Evolutionary conservation across 2,329 filamentous ascomycete genomes (phyloP), one percentile per base, ranked within the genome.

Genomic region (Penicillium hesseltinei): DNA sequence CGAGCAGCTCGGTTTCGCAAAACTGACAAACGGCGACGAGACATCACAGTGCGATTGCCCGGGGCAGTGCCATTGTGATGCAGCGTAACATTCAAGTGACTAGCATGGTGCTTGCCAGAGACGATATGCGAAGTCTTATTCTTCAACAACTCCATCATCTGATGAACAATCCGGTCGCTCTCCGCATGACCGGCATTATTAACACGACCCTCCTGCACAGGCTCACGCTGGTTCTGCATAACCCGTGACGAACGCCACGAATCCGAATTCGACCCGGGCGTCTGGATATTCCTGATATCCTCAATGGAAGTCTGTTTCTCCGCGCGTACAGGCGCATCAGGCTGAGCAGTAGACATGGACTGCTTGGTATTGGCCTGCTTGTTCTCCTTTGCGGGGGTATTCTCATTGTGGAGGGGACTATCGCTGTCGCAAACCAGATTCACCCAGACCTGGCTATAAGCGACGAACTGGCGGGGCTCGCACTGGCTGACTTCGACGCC

Each of bases 361-460:
- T 56, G 49, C 21, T 53, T 29, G 1, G 35, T 47, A 13, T 43
- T 10, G 17, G 36, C 21, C 23, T 56, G n/a, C 36, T 52, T 53
- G 1, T 29, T 29, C n/a, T 35, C 19, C 3, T 21, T 19, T 17
- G 29, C 31, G 3, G 60, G 48, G 7, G 39, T 51, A 25, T 63
- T 56, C 13, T 51, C 27, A 1, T n/a, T n/a, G 19, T 59, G 49
- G 25, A 51, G 13, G 2, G 46, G 53, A 13, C 46, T 58, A 8
- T 51, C 51, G n/a, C 60, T 54, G 10, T 56, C 58, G 59, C 72
- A 75, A 29, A 69, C 61, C 40, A 75, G 55, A 44, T 61, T 62
- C 7, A 71, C 56, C 71, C 71, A 75, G 6, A 75, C 63, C 51
- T 69, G 58, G 42, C 56, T 66, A 44, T 65, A 70, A 13, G 62